Evolutionary conservation across 1,284 basidiomycete species (phyloP).

Genomic region (Serendipita sp.): DNA sequence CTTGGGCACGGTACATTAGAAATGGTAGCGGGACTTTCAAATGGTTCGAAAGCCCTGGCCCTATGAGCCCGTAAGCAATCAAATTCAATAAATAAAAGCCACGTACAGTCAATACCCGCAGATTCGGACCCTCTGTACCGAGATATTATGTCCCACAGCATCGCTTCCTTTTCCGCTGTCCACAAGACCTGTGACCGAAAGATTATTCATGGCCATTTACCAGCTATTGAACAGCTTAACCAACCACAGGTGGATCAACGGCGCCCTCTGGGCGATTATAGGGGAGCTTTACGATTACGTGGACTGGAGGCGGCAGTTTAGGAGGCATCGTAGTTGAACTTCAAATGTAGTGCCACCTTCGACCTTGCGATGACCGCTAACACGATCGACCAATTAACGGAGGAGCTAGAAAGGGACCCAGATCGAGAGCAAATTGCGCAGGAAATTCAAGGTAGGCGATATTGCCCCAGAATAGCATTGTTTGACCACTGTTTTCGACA

Average conservation of each 20-base stretch:
- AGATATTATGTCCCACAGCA: conserved; percentile 71
- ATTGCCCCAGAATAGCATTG: no score
- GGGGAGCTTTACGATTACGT: conserved; percentile 62
- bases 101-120: conserved; percentile 59
- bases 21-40: conserved; percentile 67
- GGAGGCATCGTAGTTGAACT: neutral
- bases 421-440: conserved; percentile 45
- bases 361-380: conserved; percentile 16
- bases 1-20: conserved; percentile 63
- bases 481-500: conserved; percentile 17
- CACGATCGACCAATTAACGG: conserved; percentile 33
- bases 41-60: conserved; percentile 66
- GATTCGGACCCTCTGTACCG: conserved; percentile 52
- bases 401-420: conserved; percentile 30
- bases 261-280: conserved; percentile 59
- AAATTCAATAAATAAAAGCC: no score
- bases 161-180: conserved; percentile 64
- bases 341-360: neutral
- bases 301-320: conserved; percentile 26
- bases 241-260: conserved; percentile 49
- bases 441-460: conserved; percentile 47
- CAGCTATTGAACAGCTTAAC: conserved; percentile 18
- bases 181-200: conserved; percentile 49
- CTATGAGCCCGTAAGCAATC: conserved; percentile 23
- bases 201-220: conserved; percentile 13